Evolutionary conservation across 306 rosid species (phyloP).

Genomic region (Vigna trinervia): DNA sequence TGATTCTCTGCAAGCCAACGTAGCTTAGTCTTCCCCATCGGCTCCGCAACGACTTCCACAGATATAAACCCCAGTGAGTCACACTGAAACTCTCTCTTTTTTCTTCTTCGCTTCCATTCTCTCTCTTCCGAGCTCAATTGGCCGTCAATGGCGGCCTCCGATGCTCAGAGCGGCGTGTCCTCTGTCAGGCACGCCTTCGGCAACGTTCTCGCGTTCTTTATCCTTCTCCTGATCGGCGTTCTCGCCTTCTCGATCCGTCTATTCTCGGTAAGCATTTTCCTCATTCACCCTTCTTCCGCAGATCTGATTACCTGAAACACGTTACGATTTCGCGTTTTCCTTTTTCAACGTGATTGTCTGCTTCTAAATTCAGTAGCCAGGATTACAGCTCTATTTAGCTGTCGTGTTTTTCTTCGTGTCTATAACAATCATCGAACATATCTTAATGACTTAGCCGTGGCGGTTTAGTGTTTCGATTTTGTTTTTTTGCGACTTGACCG

Average conservation of each 20-base stretch:
- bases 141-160: constrained; percentile 96
- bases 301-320: constrained; percentile 51
- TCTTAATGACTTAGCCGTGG: background rate
- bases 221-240: constrained; percentile 92
- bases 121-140: constrained; percentile 49
- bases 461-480: background rate
- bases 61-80: constrained; percentile 41
- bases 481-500: constrained; percentile 16
- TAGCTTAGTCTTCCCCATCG: constrained; percentile 13
- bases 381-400: constrained; percentile 21
- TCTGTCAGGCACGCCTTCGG: constrained; percentile 83
- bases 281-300: constrained; percentile 19
- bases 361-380: constrained; percentile 22
- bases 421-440: background rate
- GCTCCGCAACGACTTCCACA: constrained; percentile 42
- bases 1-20: background rate
- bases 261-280: constrained; percentile 88
- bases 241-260: constrained; percentile 99
- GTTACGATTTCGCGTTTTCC: background rate
- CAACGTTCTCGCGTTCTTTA: constrained; percentile 78
- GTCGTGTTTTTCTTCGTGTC: background rate
- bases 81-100: background rate
- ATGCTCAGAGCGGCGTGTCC: constrained; percentile 54
- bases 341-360: constrained; percentile 14
- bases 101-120: constrained; percentile 21